Evolutionary conservation across 208 protist species (phyloP).

Genomic region (Herpetomonas samuelpessoai): DNA sequence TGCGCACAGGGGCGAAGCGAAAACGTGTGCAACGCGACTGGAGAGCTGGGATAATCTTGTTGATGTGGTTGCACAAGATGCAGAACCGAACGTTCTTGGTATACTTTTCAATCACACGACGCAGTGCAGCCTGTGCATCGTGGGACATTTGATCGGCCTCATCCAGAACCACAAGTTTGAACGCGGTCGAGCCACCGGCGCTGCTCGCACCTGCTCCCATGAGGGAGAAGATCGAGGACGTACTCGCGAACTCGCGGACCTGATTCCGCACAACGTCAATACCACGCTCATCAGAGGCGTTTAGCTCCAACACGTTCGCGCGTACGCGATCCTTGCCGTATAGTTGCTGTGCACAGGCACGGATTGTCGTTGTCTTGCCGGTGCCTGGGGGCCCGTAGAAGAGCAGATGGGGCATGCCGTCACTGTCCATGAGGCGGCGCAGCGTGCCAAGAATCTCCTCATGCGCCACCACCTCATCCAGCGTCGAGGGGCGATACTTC

Average conservation of each 20-base stretch:
- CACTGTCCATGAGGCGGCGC: conserved; percentile 88
- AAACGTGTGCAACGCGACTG: conserved; percentile 99
- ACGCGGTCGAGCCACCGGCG: conserved; percentile 21
- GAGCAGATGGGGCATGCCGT: conserved; percentile 97
- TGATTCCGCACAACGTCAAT: conserved; percentile 98
- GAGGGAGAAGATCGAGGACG: conserved; percentile 92
- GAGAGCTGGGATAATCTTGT: conserved; percentile 93
- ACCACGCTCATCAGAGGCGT: conserved; percentile 99
- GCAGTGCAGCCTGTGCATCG: conserved; percentile 97
- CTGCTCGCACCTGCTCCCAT: conserved; percentile 6
- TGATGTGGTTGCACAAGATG: conserved; percentile 99
- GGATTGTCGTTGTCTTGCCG: conserved; percentile 90
- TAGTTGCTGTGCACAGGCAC: conserved; percentile 88
- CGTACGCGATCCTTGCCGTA: conserved; percentile 92
- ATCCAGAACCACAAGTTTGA: conserved; percentile 99
- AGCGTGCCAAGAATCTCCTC: conserved; percentile 91
- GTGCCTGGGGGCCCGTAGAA: conserved; percentile 98
- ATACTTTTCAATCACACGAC: conserved; percentile 98
- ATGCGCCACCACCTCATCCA: conserved; percentile 93
- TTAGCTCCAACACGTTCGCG: conserved; percentile 94
- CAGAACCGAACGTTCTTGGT: conserved; percentile 98
- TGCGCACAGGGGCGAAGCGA: conserved; percentile 94
- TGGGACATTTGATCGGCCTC: conserved; percentile 99
- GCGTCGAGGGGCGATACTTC: conserved; percentile 92
- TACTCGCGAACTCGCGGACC: conserved; percentile 98